Conservation (phyloP, 192 early-diverging fungal genomes). For the Phlyctochytrium arcticum region DNA sequence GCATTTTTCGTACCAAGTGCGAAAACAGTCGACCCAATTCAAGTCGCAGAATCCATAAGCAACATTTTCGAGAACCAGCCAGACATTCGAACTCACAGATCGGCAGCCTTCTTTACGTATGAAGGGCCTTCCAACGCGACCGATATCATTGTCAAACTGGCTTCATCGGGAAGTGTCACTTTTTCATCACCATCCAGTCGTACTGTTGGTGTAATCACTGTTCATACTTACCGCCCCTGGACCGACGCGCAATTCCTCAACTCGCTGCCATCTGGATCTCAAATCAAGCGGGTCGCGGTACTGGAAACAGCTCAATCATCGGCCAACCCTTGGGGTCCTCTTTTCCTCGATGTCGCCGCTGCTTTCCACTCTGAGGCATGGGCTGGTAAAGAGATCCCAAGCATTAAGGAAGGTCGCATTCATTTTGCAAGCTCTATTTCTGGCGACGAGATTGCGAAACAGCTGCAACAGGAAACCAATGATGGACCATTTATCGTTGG, state of each 20-base stretch:
- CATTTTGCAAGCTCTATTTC: background rate
- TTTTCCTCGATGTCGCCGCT: conserved; percentile 81
- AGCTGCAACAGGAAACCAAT: conserved; percentile 26
- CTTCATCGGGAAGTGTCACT: conserved; percentile 54
- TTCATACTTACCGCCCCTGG: conserved; percentile 85
- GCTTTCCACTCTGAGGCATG: conserved; percentile 60
- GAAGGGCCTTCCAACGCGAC: conserved; percentile 64
- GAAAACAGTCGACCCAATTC: conserved; percentile 40
- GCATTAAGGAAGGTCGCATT: conserved; percentile 25
- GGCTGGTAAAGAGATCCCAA: conserved; percentile 40
- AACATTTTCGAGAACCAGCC: conserved; percentile 51
- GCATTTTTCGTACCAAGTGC: too few species aligned
- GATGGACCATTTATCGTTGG: conserved; percentile 19
- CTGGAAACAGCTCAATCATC: conserved; percentile 55
- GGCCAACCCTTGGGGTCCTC: conserved; percentile 68
- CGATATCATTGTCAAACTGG: conserved; percentile 74
- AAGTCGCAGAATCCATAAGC: conserved; percentile 49
- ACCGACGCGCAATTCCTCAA: conserved; percentile 62
- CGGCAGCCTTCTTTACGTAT: too few species aligned
- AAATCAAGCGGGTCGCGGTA: conserved; percentile 64
- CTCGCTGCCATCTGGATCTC: conserved; percentile 60
- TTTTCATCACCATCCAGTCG: conserved; percentile 23
- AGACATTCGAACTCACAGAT: too few species aligned
- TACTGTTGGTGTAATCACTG: conserved; percentile 68
- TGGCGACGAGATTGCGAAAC: background rate